A percentile compares a stretch with the other conserved stretches of the same genome.
Evolutionary conservation across 78 protist species (phyloP).

Genomic region (Isochrysis galbana): DNA sequence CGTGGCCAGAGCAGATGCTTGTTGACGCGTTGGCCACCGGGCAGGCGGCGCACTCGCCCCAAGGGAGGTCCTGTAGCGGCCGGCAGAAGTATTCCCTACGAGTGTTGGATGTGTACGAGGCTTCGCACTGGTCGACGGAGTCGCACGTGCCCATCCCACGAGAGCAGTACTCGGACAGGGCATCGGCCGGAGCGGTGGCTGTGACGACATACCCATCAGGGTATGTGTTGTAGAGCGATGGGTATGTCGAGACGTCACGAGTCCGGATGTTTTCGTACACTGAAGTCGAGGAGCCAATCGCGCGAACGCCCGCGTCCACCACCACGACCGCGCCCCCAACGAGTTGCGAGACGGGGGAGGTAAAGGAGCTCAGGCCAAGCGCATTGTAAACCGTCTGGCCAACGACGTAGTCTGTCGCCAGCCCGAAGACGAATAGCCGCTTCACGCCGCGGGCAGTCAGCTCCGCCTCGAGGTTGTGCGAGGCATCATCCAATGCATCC

Average conservation of each 20-base stretch:
- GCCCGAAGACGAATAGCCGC: not conserved
- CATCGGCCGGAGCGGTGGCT: not conserved
- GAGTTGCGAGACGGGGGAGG: not conserved
- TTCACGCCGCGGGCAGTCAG: not conserved
- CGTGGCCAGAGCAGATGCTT: not conserved
- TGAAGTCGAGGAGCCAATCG: not conserved
- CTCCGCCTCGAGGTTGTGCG: not conserved
- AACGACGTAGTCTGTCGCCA: not conserved
- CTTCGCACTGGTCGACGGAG: not conserved
- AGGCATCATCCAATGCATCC: not conserved
- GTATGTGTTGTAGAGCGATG: not conserved
- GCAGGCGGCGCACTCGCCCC: not conserved
- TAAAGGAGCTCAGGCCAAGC: not conserved
- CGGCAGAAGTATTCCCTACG: not conserved
- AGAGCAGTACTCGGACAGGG: not conserved
- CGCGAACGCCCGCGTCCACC: not conserved
- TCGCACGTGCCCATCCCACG: not conserved
- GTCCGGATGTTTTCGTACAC: not conserved
- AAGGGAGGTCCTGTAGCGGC: not conserved
- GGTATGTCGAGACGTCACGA: not conserved
- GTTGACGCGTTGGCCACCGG: not conserved
- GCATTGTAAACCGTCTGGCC: not conserved
- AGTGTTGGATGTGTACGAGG: not conserved
- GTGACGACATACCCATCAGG: not conserved
- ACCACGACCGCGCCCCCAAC: not conserved